Conservation (phyloP, 352 stramenopile genomes). For the Pythium dissotocum region DNA sequence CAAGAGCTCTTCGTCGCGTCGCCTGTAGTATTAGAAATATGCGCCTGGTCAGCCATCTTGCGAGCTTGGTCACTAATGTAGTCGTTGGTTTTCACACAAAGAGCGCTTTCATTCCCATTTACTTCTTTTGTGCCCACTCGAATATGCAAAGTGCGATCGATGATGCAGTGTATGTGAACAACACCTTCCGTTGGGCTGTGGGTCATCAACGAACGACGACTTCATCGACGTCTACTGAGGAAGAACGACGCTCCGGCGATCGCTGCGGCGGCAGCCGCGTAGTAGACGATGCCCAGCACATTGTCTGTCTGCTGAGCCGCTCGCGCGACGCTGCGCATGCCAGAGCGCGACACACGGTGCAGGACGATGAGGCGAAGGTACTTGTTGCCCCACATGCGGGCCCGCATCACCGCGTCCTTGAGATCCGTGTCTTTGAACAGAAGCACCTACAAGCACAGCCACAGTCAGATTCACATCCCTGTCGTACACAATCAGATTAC, state of each 20-base stretch:
- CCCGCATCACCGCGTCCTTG: slow-evolving; percentile 75
- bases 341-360: slow-evolving; percentile 37
- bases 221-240: slow-evolving; percentile 67
- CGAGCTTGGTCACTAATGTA: background rate
- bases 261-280: slow-evolving; percentile 69
- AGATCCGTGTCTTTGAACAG: slow-evolving; percentile 81
- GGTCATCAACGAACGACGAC: background rate
- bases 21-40: slow-evolving; percentile 1
- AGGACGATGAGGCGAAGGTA: slow-evolving; percentile 78
- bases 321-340: slow-evolving; percentile 23
- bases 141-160: background rate
- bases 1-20: background rate
- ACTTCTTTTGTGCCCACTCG: background rate
- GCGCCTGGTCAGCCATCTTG: background rate
- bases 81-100: background rate
- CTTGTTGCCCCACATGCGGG: slow-evolving; percentile 81
- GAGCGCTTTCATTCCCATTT: background rate
- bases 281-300: slow-evolving; percentile 75
- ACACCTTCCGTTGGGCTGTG: background rate
- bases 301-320: slow-evolving; percentile 50
- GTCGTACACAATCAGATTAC: background rate
- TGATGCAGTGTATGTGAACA: background rate
- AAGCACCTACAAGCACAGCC: slow-evolving; percentile 43
- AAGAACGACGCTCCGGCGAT: slow-evolving; percentile 82
- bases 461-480: background rate